Evolutionary conservation across 2,329 filamentous ascomycete genomes (phyloP).

Genomic region (Thermothelomyces thermophilus): DNA sequence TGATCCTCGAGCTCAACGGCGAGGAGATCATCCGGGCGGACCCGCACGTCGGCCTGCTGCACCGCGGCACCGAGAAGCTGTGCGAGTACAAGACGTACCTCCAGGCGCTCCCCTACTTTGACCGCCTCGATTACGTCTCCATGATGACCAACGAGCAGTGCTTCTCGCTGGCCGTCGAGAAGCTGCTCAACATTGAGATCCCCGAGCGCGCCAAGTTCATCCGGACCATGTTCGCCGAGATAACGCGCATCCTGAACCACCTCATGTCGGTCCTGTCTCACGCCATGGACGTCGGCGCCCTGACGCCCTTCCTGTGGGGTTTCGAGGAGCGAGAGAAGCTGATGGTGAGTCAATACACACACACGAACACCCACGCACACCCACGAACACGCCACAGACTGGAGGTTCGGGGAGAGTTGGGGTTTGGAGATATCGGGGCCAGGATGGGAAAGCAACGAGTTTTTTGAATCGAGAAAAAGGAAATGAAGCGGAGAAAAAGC

Average conservation of each 20-base stretch:
- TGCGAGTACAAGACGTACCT: conserved; percentile 99
- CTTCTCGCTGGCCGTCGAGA: conserved; percentile 92
- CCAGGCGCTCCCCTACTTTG: conserved; percentile 96
- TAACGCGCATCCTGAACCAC: conserved; percentile 92
- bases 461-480: background rate
- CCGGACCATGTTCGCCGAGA: conserved; percentile 88
- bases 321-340: conserved; percentile 99
- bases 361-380: background rate
- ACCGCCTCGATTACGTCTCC: conserved; percentile 96
- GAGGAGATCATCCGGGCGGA: conserved; percentile 96
- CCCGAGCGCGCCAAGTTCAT: conserved; percentile 96
- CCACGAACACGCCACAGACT: background rate
- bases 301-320: conserved; percentile 98
- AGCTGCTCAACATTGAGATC: conserved; percentile 93
- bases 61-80: conserved; percentile 97
- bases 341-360: conserved; percentile 61
- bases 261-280: conserved; percentile 96
- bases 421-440: too few species aligned
- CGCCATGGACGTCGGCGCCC: conserved; percentile 96
- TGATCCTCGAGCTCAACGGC: conserved; percentile 96
- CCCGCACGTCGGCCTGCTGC: conserved; percentile 91
- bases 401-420: background rate
- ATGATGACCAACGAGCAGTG: conserved; percentile 99
- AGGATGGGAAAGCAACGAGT: conserved; percentile 1
- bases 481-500: conserved; percentile 4